Evolutionary conservation across 2,329 filamentous ascomycete genomes (phyloP), one percentile per base, ranked within the genome.

Genomic region (Colletotrichum salicis): DNA sequence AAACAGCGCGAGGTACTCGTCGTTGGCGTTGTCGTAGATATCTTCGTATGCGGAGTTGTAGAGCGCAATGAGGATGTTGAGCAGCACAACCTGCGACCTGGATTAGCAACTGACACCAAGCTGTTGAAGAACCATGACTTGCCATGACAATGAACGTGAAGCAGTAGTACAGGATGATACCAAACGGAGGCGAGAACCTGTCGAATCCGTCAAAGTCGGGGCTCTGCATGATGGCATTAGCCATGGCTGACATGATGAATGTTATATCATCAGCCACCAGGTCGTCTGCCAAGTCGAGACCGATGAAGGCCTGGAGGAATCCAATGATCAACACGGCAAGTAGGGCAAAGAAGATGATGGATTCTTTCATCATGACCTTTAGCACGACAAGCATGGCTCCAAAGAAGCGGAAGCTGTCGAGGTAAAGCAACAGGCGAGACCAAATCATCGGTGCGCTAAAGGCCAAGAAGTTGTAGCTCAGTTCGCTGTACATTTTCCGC

Each of bases 111-210:
- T 22, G 19, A 12, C 2, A 19, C 1, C 2, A 0, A 12, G 8
- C 2, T 2, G 31, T 12, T 45, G 0, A 13, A 4, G 3, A 1
- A 5, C 1, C 41, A 7, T 2, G 5, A 79, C 85, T 76, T 76
- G 96, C 95, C 93, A 97, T 98, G 78, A 99, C 93, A 51, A 98
- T 92, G 78, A 99, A 99, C 22, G 96, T 97, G 82, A 98, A 99
- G 79, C 97, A 90, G 84, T 99, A 99, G 85, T 99, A 99, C 11
- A 99, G 91, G 37, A 98, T 93, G 62, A 97, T 89, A 10, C 96
- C 96, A 80, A 98, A 99, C 0, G 96, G 96, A 13, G 93, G 95
- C 27, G 93, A 94, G 79, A 98, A 99, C 29, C 92, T 88, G 75
- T 98, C 95, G 78, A 98, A 98, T 0, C 92, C 93, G 5, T 82